Evolutionary conservation across 169 alveolate species (phyloP), one percentile per base, ranked within the genome.

Genomic region (Cryptosporidium meleagridis): DNA sequence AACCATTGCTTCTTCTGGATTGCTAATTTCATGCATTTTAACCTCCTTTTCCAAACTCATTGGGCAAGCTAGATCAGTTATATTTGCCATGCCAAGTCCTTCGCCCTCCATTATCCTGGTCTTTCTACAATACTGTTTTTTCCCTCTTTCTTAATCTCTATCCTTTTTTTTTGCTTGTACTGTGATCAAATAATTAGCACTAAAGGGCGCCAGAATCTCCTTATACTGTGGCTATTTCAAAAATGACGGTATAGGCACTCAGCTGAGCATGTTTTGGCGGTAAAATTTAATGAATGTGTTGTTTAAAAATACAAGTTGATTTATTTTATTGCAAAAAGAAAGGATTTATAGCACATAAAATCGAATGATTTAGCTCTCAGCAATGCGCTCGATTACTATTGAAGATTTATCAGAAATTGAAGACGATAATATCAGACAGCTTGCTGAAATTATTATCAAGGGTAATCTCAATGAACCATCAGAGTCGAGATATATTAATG

Each of bases 141-240:
- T 44, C 44, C 14, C 62, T 45, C 39, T 44, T 69, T 44, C 52
- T 67, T 31, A 8, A 14, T 35, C 58, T 41, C 62, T 69, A 69
- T 45, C 62, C 48, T 33, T 65, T 14, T 65, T 59, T 55, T 37
- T 73, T 73, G 68, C 86, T 73, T 73, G 86, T 73, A 73, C 26
- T 73, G 70, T 73, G 86, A 73, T 73, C 86, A 73, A 73, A 73
- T 73, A 73, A 73, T 73, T 73, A 73, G 58, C 70, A 55, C 70
- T 33, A 53, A 35, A 31, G 58, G 86, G 86, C 86, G 86, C 86
- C 72, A 73, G 35, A 33, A 53, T 33, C 70, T 73, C 44, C 86
- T 70, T 52, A 23, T 55, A 39, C 29, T 55, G 48, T 73, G 69
- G 86, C 69, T 69, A 69, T 69, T 69, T 69, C 84, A 45, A 69